Evolutionary conservation across 352 stramenopile species (phyloP), one percentile per base, ranked within the genome.

Genomic region (Pythium phragmiticola): DNA sequence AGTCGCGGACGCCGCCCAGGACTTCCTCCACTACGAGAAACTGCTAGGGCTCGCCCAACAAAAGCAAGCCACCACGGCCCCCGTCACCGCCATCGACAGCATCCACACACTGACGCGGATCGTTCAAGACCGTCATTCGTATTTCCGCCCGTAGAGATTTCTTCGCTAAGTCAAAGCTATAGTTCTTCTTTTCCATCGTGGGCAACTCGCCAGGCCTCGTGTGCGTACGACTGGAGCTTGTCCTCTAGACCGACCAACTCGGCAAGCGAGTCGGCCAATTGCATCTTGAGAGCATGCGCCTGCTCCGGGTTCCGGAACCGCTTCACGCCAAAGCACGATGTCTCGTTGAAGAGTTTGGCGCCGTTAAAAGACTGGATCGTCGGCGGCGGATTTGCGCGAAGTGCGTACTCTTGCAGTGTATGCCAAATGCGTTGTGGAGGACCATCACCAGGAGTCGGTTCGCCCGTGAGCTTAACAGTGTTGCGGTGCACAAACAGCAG

Each of bases 241-340:
- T 63, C 60, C 54, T 73, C 66, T 13, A 73, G 34, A n/a, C 50
- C 50, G 0, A 37, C 5, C 9, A 73, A 53, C 39, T 60, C 42
- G 2, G 13, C 3, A 2, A 65, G 19, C 6, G 26, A 16, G 16
- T 42, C 23, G 0, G 30, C 56, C 2, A 45, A 28, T 23, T 36
- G 55, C 42, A 62, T 73, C 28, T 49, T 13, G 6, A 73, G 55
- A 2, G 41, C 2, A 4, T 19, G 13, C 6, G 8, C 19, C 42
- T 62, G 49, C 5, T 60, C 4, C 4, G 56, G 60, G 41, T 30
- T 36, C n/a, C 51, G n/a, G 45, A 74, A 84, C 5, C 77, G 70
- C 60, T 85, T 90, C 14, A 88, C 57, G 9, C 82, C 82, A 47
- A 90, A 90, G 57, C 79, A 89, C 14, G 82, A 89, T 12, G 71